Percentiles rank a stretch among this genome's conserved stretches.
Conservation (phyloP, 805 yeast species). For the Metschnikowia amazonensis region DNA sequence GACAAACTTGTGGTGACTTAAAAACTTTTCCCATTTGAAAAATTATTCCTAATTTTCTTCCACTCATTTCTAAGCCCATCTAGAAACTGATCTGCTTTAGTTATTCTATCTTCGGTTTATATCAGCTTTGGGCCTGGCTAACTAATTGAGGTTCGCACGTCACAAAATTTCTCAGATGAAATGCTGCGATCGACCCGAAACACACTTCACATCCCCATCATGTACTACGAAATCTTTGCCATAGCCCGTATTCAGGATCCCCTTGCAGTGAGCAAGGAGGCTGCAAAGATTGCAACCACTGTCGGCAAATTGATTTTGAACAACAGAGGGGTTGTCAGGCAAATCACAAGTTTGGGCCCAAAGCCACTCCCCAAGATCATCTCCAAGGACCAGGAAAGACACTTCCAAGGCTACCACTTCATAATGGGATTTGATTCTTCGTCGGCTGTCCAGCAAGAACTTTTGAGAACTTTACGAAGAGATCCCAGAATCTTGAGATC, state of each 20-base stretch:
- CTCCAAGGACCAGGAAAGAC: slow-evolving; percentile 81
- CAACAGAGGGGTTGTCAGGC: slow-evolving; percentile 93
- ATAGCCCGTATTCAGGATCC: slow-evolving; percentile 78
- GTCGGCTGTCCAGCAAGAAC: slow-evolving; percentile 80
- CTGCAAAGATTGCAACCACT: slow-evolving; percentile 48
- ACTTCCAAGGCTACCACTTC: slow-evolving; percentile 88
- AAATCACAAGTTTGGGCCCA: slow-evolving; percentile 73
- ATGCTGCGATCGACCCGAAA: not conserved
- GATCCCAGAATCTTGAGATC: slow-evolving; percentile 92
- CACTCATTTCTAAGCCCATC: too few species aligned
- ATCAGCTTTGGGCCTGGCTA: too few species aligned
- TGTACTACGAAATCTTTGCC: slow-evolving; percentile 89
- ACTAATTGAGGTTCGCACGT: slow-evolving; percentile 11
- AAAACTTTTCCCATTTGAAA: too few species aligned
- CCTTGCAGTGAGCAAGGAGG: slow-evolving; percentile 32
- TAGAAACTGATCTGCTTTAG: too few species aligned
- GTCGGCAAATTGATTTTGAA: slow-evolving; percentile 78
- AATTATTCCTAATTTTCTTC: too few species aligned
- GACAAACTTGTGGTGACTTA: too few species aligned
- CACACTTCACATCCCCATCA: slow-evolving; percentile 22
- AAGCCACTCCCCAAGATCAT: slow-evolving; percentile 75
- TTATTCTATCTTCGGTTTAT: too few species aligned
- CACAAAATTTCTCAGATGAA: slow-evolving; percentile 6
- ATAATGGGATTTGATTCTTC: slow-evolving; percentile 83
- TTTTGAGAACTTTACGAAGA: slow-evolving; percentile 69